Conservation (phyloP, 331 rosid genomes). For the Pyracantha coccinea region DNA sequence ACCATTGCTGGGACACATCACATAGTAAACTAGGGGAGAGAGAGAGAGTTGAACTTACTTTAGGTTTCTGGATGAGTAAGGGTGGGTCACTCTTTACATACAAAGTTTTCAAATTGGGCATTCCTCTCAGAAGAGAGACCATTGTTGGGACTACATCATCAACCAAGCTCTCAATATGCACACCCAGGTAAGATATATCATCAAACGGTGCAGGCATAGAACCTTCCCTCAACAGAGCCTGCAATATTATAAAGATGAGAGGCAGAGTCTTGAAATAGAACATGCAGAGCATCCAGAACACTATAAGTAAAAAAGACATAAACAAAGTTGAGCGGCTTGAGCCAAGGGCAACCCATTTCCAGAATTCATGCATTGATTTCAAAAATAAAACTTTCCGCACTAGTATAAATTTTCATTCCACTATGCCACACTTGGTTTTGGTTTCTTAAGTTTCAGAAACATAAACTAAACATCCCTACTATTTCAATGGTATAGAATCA, state of each 20-base stretch:
- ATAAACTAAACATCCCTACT: neutral
- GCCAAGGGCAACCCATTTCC: neutral
- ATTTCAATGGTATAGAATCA: neutral
- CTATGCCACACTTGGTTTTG: neutral
- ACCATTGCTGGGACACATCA: too few relatives aligned
- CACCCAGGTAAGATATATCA: neutral
- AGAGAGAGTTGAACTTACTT: neutral
- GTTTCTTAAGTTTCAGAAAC: neutral
- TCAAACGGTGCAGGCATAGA: neutral
- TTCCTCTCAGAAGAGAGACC: slow-evolving; percentile 2
- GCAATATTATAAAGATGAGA: neutral
- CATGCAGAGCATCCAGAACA: neutral
- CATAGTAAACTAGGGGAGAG: neutral
- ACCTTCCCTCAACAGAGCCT: neutral
- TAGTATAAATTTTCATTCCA: neutral
- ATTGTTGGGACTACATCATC: neutral
- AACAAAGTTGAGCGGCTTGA: neutral
- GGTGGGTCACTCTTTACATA: neutral
- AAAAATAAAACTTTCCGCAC: neutral
- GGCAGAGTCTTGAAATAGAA: neutral
- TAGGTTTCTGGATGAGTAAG: neutral
- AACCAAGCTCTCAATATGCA: neutral
- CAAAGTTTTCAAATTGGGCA: slow-evolving; percentile 7
- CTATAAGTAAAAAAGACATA: neutral
- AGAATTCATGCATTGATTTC: neutral